Base-by-base conservation (phyloP, 1,284 basidiomycete species). In the Moesziomyces parantarcticus region DNA sequence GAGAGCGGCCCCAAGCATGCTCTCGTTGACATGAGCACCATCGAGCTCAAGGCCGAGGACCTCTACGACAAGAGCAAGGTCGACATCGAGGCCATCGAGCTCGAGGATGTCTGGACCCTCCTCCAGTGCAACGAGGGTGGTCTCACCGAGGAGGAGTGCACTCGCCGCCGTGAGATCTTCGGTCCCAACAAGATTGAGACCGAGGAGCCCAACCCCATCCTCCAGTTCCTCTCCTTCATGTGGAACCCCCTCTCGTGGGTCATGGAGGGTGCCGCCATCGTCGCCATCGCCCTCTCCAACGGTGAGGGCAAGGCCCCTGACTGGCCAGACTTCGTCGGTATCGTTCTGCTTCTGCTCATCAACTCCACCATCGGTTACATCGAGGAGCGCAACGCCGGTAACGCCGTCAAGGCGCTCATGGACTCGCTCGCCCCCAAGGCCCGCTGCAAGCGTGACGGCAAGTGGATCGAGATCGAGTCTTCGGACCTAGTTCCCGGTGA, bases 11-110 rank as follows among this genome's bases (percentile, higher is more conserved):
- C 72, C 67, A 73, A 81, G 75, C 83, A 83, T 58, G 84, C 83
- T 32, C 78, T 84, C 44, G 84, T 85, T 45, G 84, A 85, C 75
- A 85, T 85, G 84, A 80, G 80, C 70, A 83, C 83, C 54, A 94
- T 95, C 75, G 91, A 93, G 85, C 88, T 96, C 80, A 94, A 91
- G 85, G 92, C 93, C 11, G 93, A 95, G 86, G 94, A 98, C 86
- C 87, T 98, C 18, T 97, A 96, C 85, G 92, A 96, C 87, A 97
- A 96, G 88, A 94, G 97, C 87, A 98, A 98, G 88, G 95, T 98
- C 85, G 95, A 98, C 86, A 89, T 98, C 59, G 95, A 97, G 88
- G 95, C 93, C 50, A 91, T 98, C 83, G 92, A 94, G 80, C 92
- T 98, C 84, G 94, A 96, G 78, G 94, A 97, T 83, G 94, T 97